phyloP scores from a whole-genome alignment of 1,284 basidiomycete genomes.

The Irpex sp. region DNA sequence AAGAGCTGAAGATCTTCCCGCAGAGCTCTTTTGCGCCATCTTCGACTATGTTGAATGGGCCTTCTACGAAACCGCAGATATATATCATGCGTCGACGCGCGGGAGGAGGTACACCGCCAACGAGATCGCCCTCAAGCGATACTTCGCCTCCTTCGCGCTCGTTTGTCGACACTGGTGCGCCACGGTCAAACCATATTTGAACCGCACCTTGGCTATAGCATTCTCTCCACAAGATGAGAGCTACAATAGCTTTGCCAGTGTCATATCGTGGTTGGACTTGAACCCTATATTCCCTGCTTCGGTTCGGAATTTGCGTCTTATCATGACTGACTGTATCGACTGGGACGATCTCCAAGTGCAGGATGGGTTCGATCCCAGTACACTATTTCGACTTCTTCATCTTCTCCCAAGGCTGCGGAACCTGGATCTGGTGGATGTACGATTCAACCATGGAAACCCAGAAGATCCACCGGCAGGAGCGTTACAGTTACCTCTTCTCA shows the following conservation, averaged over 20 bases:
- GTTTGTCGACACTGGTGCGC: not conserved
- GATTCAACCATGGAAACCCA: not conserved
- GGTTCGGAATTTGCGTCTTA: not conserved
- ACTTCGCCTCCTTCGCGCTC: not conserved
- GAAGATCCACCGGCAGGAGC: not conserved
- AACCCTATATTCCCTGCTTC: not conserved
- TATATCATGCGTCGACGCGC: not conserved
- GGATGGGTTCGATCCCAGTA: not conserved
- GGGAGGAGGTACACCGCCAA: not conserved
- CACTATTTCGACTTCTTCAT: not conserved
- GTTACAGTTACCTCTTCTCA: not conserved
- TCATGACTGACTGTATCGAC: not conserved
- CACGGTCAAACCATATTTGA: not conserved
- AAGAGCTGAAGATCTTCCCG: not conserved
- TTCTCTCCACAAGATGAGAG: not conserved
- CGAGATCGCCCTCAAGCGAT: not conserved
- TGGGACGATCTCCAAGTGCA: not conserved
- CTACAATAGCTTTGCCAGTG: not conserved
- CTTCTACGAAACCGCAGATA: not conserved
- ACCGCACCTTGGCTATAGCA: not conserved
- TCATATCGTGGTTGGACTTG: not conserved
- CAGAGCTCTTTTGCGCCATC: not conserved
- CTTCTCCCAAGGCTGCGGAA: not conserved
- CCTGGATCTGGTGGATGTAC: not conserved
- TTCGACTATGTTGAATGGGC: not conserved